These are phyloP conservation scores for Penicillium sp. DNA, from an alignment of 2,329 filamentous ascomycete species.

Conservation along the genomic window DNA sequence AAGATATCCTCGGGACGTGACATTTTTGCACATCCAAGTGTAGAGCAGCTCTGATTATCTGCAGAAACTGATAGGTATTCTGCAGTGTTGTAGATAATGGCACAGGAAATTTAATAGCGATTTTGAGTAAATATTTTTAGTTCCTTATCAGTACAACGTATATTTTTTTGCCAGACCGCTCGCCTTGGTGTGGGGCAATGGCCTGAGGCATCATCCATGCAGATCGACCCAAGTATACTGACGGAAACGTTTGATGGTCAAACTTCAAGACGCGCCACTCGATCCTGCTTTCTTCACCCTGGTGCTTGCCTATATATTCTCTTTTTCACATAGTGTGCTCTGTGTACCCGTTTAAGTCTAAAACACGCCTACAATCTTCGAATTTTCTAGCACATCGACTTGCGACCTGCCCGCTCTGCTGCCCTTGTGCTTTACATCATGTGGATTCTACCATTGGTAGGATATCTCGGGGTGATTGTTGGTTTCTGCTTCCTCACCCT, in stretches of 20 bases:
- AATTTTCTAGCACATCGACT: background rate
- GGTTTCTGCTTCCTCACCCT: conserved; percentile 95
- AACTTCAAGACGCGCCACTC: background rate
- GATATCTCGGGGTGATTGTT: conserved; percentile 82
- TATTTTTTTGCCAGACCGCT: conserved; percentile 10
- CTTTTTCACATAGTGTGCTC: background rate
- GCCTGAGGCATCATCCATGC: conserved; percentile 23
- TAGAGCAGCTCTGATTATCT: background rate
- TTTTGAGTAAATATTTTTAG: background rate
- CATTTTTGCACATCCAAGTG: conserved; percentile 59
- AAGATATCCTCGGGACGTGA: conserved; percentile 95
- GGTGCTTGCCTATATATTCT: background rate
- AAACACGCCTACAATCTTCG: background rate
- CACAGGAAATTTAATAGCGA: background rate
- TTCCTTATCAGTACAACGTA: conserved; percentile 1
- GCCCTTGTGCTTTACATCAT: conserved; percentile 56
- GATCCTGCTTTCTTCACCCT: background rate
- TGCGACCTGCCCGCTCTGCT: background rate
- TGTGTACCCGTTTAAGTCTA: background rate
- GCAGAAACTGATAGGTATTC: background rate
- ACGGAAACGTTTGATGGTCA: background rate
- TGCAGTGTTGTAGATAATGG: background rate
- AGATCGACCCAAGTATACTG: conserved; percentile 3
- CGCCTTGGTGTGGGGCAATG: conserved; percentile 1
- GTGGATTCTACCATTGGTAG: conserved; percentile 94